Conservation (phyloP, 139 green algal species). For the Desmodesmus armatus region DNA sequence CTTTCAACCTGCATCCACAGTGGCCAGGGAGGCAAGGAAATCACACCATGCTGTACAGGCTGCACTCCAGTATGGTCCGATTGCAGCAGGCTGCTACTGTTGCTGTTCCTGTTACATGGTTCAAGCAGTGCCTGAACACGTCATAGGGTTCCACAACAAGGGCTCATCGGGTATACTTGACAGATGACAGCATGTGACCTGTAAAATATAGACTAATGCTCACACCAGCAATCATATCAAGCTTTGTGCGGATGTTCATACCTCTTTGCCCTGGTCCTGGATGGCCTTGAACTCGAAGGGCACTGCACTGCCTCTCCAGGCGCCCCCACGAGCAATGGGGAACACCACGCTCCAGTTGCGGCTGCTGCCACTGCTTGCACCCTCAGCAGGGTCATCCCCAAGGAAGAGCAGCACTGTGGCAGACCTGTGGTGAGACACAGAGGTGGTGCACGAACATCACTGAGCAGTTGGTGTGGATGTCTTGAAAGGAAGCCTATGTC, state of each 20-base stretch:
- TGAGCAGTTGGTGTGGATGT: too few relatives aligned
- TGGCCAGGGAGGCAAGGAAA: too few relatives aligned
- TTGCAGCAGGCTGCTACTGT: too few relatives aligned
- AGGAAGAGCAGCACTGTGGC: slow-evolving; percentile 32
- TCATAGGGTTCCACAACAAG: too few relatives aligned
- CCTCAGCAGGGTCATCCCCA: neutral
- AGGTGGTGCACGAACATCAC: too few relatives aligned
- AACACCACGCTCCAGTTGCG: slow-evolving; percentile 28
- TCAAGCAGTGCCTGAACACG: too few relatives aligned
- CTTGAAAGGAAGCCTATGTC: too few relatives aligned
- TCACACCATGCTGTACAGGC: too few relatives aligned
- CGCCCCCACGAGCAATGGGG: neutral
- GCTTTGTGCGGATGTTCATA: neutral
- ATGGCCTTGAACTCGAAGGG: neutral
- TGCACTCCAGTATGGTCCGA: too few relatives aligned
- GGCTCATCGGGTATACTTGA: neutral
- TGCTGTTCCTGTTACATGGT: too few relatives aligned
- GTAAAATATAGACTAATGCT: neutral
- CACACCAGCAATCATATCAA: neutral
- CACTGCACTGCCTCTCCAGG: neutral
- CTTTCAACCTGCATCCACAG: too few relatives aligned
- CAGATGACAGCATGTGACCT: neutral
- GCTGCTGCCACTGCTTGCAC: slow-evolving; percentile 31
- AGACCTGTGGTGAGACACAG: too few relatives aligned
- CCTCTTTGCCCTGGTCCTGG: neutral